Percentiles rank a stretch among this genome's conserved stretches.
Conservation (phyloP, 1,284 basidiomycete species). For the Microbotryomycetes sp. region DNA sequence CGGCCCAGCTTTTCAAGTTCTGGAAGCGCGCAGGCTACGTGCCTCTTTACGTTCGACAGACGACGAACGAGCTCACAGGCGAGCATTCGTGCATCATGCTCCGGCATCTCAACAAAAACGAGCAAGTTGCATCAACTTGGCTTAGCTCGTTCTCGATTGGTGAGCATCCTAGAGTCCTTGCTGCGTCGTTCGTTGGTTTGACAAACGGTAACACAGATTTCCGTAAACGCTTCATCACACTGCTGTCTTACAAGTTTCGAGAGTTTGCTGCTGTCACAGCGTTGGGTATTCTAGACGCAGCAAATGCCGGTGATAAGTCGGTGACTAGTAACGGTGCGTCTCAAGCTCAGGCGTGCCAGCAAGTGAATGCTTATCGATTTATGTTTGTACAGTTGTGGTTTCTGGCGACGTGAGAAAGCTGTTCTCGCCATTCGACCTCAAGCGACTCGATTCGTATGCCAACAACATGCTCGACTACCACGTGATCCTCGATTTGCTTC, state of each 20-base stretch:
- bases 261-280: constrained; percentile 83
- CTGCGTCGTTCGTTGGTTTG: no score
- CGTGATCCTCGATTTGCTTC: constrained; percentile 86
- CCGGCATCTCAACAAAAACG: constrained; percentile 57
- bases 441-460: constrained; percentile 89
- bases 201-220: constrained; percentile 57
- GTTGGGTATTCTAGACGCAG: constrained; percentile 80
- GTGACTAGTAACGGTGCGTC: constrained; percentile 5
- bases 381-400: constrained; percentile 47
- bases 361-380: constrained; percentile 1
- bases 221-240: constrained; percentile 75
- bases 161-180: constrained; percentile 39
- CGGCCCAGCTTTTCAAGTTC: constrained; percentile 81
- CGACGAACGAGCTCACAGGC: constrained; percentile 88
- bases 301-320: constrained; percentile 50
- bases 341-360: no score
- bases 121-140: constrained; percentile 54
- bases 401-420: constrained; percentile 63
- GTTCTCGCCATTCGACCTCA: constrained; percentile 88
- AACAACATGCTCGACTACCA: constrained; percentile 96
- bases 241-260: constrained; percentile 90
- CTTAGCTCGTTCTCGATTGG: constrained; percentile 82
- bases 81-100: constrained; percentile 96
- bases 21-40: constrained; percentile 92
- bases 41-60: constrained; percentile 89